These are phyloP conservation scores for Mercurialis annua DNA, from an alignment of 345 rosid species.

Conservation along the genomic window DNA sequence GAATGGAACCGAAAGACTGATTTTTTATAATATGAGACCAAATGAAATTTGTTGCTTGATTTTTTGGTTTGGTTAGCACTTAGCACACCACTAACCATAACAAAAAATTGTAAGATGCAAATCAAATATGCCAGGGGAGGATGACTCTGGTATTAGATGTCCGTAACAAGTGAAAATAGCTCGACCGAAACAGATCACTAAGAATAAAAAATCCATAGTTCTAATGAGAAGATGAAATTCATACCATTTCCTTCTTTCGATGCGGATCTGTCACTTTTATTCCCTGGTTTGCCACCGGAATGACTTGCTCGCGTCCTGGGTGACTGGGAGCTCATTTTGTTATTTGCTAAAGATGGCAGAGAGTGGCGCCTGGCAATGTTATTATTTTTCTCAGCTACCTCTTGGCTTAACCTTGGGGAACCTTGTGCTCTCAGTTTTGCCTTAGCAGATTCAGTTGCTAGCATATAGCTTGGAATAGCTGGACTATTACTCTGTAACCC, in stretches of 20 bases:
- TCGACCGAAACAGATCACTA: not conserved
- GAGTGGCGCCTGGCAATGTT: constrained; percentile 67
- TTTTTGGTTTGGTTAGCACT: too few relatives aligned
- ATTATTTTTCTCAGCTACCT: constrained; percentile 51
- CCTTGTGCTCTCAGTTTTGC: constrained; percentile 82
- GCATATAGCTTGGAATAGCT: constrained; percentile 81
- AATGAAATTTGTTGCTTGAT: too few relatives aligned
- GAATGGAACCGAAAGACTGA: too few relatives aligned
- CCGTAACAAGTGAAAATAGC: not conserved
- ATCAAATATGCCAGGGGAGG: not conserved
- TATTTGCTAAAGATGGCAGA: constrained; percentile 59
- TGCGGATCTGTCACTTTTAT: constrained; percentile 54
- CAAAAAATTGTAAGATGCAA: not conserved
- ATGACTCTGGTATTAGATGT: not conserved
- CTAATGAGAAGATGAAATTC: constrained; percentile 16
- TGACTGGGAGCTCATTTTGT: constrained; percentile 65
- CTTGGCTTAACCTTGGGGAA: constrained; percentile 64
- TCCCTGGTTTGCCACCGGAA: constrained; percentile 53
- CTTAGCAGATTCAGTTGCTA: constrained; percentile 87
- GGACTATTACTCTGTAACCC: constrained; percentile 63
- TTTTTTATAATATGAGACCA: too few relatives aligned
- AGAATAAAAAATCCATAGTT: constrained; percentile 10
- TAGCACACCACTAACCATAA: too few relatives aligned
- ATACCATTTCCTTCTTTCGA: constrained; percentile 65
- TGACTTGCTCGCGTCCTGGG: constrained; percentile 60